Percentiles rank a stretch among this genome's conserved stretches.
Evolutionary conservation across 768 basidiomycete genomes (phyloP).

Genomic region (Amanita rubescens): DNA sequence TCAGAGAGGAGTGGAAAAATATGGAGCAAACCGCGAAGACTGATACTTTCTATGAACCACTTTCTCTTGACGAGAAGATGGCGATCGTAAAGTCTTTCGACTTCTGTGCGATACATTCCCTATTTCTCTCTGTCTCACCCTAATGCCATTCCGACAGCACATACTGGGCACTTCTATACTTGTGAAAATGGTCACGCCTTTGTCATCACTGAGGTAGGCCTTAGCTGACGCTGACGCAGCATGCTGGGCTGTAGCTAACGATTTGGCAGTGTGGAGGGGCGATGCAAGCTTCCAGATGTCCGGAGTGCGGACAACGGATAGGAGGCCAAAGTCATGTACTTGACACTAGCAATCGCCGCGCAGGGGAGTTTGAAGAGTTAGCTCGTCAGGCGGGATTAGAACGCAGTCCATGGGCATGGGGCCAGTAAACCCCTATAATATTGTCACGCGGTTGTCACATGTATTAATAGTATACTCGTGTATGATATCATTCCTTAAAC

Average conservation of each 20-base stretch:
- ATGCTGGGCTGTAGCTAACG: background rate
- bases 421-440: background rate
- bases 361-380: conserved; percentile 39
- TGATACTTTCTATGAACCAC: conserved; percentile 42
- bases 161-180: conserved; percentile 39
- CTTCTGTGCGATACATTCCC: conserved; percentile 31
- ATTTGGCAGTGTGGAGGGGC: conserved; percentile 50
- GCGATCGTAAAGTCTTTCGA: conserved; percentile 41
- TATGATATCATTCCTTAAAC: background rate
- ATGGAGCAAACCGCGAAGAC: conserved; percentile 30
- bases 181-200: conserved; percentile 58
- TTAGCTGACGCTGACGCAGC: background rate
- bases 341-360: conserved; percentile 34
- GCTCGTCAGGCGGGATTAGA: conserved; percentile 23
- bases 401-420: conserved; percentile 25
- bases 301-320: conserved; percentile 49
- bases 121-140: background rate
- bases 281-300: conserved; percentile 37
- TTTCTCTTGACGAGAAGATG: conserved; percentile 48
- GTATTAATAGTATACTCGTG: background rate
- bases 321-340: conserved; percentile 42
- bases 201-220: conserved; percentile 46
- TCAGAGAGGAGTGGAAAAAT: conserved; percentile 40
- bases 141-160: conserved; percentile 17
- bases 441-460: background rate